Evolutionary conservation across 2,329 filamentous ascomycete species (phyloP), one percentile per base, ranked within the genome.

Genomic region (Paramyrothecium sp.): DNA sequence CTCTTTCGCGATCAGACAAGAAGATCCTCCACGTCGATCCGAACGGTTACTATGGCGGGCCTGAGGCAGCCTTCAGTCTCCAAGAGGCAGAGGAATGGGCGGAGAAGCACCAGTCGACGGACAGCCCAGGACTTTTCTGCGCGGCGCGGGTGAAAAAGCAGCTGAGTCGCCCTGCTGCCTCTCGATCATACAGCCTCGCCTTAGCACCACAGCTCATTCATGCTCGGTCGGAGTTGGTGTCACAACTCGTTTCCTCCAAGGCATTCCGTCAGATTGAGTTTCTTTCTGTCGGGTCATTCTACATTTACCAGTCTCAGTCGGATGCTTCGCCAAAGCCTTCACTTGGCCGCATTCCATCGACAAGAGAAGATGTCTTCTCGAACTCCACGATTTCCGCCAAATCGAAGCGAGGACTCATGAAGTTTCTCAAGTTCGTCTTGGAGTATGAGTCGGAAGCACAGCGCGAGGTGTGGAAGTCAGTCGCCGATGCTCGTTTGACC

Each of bases 251-350:
- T n/a, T 92, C 92, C 2, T 97, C 94, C 7, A 89, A 88, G 64
- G 89, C 92, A 13, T 94, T 94, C 68, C 86, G 89, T 21, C 93
- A 97, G 75, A 83, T 99, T 51, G 94, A 98, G 70, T 98, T 98
- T 65, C 85, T 95, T 60, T 92, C 94, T 26, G 91, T 98, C 23
- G 94, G 94, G 23, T 94, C 90, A 56, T 98, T 94, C 85, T 97
- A 90, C 83, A 86, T 97, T 56, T 88, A 88, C 68, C 78, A 82
- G 58, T 67, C 74, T 1, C 26, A 69, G 5, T 68, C 68, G 23
- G 65, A 65, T 20, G 61, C 64, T 16, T 62, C 66, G 17, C 52
- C 68, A 41, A 67, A 64, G 46, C 66, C 74, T 13, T 65, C 64
- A 10, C 76, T 97, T 38, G 78, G 82, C 54, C 89, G 89, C 57